These are phyloP conservation scores for Cercospora berteroae DNA, from an alignment of 2,329 filamentous ascomycete genomes.

Conservation along the genomic window DNA sequence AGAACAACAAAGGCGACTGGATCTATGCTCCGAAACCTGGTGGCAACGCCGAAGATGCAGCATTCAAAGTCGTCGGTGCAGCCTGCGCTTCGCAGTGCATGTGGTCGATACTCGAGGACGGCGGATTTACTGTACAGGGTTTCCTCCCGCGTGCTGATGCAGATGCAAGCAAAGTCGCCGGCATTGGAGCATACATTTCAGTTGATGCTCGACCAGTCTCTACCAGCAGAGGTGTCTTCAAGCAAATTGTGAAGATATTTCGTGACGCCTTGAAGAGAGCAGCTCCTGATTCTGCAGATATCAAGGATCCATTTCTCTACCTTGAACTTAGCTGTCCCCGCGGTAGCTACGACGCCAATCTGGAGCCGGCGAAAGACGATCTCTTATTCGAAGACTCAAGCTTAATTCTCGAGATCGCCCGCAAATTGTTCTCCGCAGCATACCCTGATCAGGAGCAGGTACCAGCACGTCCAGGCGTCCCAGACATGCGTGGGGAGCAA, in stretches of 20 bases:
- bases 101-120: constrained; percentile 38
- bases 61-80: constrained; percentile 60
- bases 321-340: constrained; percentile 62
- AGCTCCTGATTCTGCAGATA: constrained; percentile 28
- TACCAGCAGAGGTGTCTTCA: constrained; percentile 55
- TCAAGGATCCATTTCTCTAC: constrained; percentile 60
- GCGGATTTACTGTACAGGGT: constrained; percentile 54
- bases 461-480: background rate
- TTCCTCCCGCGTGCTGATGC: constrained; percentile 57
- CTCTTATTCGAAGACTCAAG: constrained; percentile 63
- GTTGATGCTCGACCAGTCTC: constrained; percentile 67
- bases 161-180: constrained; percentile 41
- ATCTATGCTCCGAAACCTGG: constrained; percentile 59
- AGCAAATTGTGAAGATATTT: constrained; percentile 57
- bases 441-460: constrained; percentile 17
- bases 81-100: constrained; percentile 57
- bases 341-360: constrained; percentile 67
- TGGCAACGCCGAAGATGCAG: constrained; percentile 56
- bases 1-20: constrained; percentile 55
- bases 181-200: constrained; percentile 58
- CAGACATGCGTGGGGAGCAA: constrained; percentile 5
- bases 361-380: constrained; percentile 70
- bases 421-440: constrained; percentile 44
- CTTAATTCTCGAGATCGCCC: constrained; percentile 44
- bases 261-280: constrained; percentile 49